Percentiles rank a stretch among this genome's conserved stretches.
Conservation (phyloP, 1,284 basidiomycete species). For the Nidula niveotomentosa region DNA sequence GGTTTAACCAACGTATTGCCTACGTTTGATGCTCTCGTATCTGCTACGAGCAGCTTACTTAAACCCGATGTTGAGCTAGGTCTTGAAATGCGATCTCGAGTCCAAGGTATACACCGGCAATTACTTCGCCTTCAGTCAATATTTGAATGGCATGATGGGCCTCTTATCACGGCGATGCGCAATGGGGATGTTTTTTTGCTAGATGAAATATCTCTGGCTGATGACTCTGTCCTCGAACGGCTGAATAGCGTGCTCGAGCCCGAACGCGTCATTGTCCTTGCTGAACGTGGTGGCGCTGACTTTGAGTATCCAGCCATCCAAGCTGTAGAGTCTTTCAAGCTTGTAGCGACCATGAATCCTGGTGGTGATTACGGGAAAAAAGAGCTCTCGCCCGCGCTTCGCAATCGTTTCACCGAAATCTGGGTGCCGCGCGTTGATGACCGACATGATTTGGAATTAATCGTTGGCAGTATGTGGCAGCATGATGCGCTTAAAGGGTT, state of each 20-base stretch:
- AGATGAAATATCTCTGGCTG: conserved; percentile 97
- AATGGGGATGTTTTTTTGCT: conserved; percentile 86
- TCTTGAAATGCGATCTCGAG: conserved; percentile 21
- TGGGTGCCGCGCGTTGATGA: conserved; percentile 94
- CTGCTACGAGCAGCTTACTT: conserved; percentile 33
- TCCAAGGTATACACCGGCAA: conserved; percentile 42
- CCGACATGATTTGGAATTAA: conserved; percentile 76
- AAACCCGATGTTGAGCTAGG: conserved; percentile 29
- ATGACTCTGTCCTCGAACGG: conserved; percentile 97
- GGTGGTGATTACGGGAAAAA: conserved; percentile 99
- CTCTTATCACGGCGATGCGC: conserved; percentile 91
- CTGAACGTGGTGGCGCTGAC: conserved; percentile 86
- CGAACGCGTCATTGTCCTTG: conserved; percentile 86
- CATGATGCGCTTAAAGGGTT: conserved; percentile 54
- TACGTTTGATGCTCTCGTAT: conserved; percentile 34
- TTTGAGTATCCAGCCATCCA: conserved; percentile 68
- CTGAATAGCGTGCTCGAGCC: conserved; percentile 97
- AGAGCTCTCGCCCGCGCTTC: conserved; percentile 94
- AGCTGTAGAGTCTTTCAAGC: conserved; percentile 76
- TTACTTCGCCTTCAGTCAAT: conserved; percentile 65
- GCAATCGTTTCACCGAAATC: conserved; percentile 99
- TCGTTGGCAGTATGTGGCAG: conserved; percentile 77
- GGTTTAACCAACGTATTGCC: conserved; percentile 31
- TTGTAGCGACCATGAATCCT: conserved; percentile 99
- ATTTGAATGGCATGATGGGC: conserved; percentile 97